These are phyloP conservation scores for Dujonia santamariae DNA, from an alignment of 1,139 yeast genomes.

Conservation along the genomic window DNA sequence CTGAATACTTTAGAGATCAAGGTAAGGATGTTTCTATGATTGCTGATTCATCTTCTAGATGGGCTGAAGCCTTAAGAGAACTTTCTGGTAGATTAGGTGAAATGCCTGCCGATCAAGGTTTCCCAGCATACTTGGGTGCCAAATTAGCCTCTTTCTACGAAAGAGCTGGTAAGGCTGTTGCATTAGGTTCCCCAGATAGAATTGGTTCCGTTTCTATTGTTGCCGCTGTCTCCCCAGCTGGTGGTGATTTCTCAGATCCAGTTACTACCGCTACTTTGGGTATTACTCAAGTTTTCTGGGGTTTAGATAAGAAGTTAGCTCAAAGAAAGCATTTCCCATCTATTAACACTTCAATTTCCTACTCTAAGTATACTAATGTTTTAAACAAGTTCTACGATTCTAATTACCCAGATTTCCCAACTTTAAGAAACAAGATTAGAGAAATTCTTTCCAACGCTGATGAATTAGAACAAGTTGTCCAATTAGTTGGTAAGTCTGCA, in stretches of 20 bases:
- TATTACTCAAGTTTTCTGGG: conserved; percentile 99
- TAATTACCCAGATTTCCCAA: conserved; percentile 88
- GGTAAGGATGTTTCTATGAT: conserved; percentile 99
- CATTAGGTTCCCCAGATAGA: conserved; percentile 96
- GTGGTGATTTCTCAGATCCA: conserved; percentile 99
- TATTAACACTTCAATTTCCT: conserved; percentile 90
- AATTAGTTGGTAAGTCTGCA: conserved; percentile 97
- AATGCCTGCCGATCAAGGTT: conserved; percentile 99
- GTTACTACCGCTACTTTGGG: conserved; percentile 97
- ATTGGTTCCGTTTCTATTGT: conserved; percentile 96
- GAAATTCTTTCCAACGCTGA: conserved; percentile 96
- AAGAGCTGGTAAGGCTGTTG: conserved; percentile 97
- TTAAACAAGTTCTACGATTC: conserved; percentile 81
- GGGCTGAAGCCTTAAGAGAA: conserved; percentile 99
- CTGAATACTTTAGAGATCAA: conserved; percentile 99
- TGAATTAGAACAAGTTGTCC: conserved; percentile 98
- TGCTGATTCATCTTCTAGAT: conserved; percentile 99
- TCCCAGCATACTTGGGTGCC: conserved; percentile 99
- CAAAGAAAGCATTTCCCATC: conserved; percentile 99
- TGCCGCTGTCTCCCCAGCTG: conserved; percentile 99
- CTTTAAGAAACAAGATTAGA: conserved; percentile 83
- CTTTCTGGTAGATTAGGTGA: conserved; percentile 99
- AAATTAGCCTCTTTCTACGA: conserved; percentile 98
- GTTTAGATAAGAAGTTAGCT: conserved; percentile 96
- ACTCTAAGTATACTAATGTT: conserved; percentile 90